phyloP scores from a whole-genome alignment of 805 yeast species.

The Metschnikowia sp. region DNA sequence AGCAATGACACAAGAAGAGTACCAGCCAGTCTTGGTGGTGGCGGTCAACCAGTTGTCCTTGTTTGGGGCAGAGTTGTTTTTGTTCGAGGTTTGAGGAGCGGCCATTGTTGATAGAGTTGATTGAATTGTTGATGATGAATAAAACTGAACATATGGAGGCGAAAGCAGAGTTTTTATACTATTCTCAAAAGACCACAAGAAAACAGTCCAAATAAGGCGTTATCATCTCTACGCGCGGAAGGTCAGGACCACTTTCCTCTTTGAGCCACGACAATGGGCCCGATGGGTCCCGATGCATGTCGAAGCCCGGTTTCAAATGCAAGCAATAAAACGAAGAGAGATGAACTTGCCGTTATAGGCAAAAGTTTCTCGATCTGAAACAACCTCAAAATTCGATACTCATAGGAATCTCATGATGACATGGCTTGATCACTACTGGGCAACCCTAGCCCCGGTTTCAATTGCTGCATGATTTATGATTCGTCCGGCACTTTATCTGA shows the following conservation, averaged over 20 bases:
- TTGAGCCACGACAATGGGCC: slow-evolving; percentile 3
- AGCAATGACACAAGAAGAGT: slow-evolving; percentile 5
- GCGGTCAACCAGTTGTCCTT: slow-evolving; percentile 6
- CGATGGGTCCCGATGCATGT: too few relatives aligned
- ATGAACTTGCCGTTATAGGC: background rate
- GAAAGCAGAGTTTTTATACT: background rate
- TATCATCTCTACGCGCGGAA: slow-evolving; percentile 1
- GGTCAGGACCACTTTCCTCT: background rate
- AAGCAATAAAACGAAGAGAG: background rate
- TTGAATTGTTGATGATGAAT: background rate
- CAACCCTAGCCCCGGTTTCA: too few relatives aligned
- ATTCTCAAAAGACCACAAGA: too few relatives aligned
- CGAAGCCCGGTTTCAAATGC: background rate
- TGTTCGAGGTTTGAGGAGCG: slow-evolving; percentile 3
- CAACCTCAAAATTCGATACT: background rate
- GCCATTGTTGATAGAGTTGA: background rate
- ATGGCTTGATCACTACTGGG: too few relatives aligned
- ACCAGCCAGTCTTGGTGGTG: slow-evolving; percentile 1
- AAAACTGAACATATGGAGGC: background rate
- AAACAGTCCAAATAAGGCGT: background rate
- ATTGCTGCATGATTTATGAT: too few relatives aligned
- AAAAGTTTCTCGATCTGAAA: background rate
- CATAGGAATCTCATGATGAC: too few relatives aligned
- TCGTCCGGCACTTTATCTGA: too few relatives aligned
- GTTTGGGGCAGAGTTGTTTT: slow-evolving; percentile 2